phyloP scores from a whole-genome alignment of 805 yeast species.

The Candida gorgasii region DNA sequence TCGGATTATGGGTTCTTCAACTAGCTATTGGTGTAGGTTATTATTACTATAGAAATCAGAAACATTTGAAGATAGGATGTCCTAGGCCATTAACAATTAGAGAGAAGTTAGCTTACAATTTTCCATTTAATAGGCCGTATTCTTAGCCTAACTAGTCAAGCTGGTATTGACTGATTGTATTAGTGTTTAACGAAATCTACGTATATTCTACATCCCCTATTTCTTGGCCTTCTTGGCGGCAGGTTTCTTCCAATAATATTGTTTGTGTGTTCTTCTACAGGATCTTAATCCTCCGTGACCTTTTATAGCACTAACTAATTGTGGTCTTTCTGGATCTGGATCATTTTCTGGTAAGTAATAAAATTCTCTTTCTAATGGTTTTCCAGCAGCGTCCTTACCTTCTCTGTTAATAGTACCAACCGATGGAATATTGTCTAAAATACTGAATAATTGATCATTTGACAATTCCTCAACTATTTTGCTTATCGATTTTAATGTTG shows the following conservation, averaged over 20 bases:
- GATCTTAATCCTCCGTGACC: conserved; percentile 81
- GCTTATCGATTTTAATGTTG: conserved; percentile 63
- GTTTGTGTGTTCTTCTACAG: conserved; percentile 93
- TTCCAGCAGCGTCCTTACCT: conserved; percentile 97
- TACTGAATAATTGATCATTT: conserved; percentile 42
- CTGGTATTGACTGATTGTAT: background rate
- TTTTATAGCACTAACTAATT: conserved; percentile 70
- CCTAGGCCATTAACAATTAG: conserved; percentile 29
- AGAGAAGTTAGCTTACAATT: conserved; percentile 26
- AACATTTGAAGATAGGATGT: conserved; percentile 19
- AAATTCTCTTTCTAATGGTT: conserved; percentile 89
- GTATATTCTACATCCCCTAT: background rate
- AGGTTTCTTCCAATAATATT: conserved; percentile 72
- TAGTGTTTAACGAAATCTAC: background rate
- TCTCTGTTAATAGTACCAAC: conserved; percentile 86
- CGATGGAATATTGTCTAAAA: conserved; percentile 51
- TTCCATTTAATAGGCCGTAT: conserved; percentile 19
- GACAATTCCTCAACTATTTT: conserved; percentile 50
- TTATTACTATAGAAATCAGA: conserved; percentile 10
- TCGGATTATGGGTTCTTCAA: conserved; percentile 52
- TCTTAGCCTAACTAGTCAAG: background rate
- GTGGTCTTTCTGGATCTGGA: conserved; percentile 64
- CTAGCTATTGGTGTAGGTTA: conserved; percentile 36
- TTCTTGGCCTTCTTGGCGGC: conserved; percentile 42
- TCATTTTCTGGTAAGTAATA: conserved; percentile 88